phyloP scores from a whole-genome alignment of 352 stramenopile species.

The Globisporangium cederbergense region DNA sequence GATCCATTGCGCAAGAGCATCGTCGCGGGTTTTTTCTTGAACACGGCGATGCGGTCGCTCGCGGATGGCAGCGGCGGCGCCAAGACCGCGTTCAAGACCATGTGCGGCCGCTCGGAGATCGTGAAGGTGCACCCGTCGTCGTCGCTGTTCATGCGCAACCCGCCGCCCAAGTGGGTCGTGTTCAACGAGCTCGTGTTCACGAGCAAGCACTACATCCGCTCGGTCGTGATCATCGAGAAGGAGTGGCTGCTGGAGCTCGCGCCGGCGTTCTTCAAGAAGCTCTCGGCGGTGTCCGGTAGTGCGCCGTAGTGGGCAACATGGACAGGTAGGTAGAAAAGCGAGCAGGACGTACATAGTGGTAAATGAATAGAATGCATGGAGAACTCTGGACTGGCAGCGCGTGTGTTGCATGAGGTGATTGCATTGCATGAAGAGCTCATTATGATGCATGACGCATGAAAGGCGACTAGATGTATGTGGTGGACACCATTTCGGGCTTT shows the following conservation, averaged over 20 bases:
- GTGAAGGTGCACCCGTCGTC: slow-evolving; percentile 89
- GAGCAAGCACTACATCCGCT: slow-evolving; percentile 90
- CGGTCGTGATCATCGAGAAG: slow-evolving; percentile 85
- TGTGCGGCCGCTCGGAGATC: slow-evolving; percentile 76
- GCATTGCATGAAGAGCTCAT: not conserved
- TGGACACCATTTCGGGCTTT: not conserved
- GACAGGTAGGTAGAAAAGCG: not conserved
- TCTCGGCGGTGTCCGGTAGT: slow-evolving; percentile 21
- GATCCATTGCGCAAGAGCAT: slow-evolving; percentile 87
- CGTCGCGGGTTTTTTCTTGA: slow-evolving; percentile 85
- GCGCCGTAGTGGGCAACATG: slow-evolving; percentile 2
- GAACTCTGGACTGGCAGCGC: not conserved
- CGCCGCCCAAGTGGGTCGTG: slow-evolving; percentile 79
- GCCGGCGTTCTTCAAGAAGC: slow-evolving; percentile 80
- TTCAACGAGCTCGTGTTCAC: slow-evolving; percentile 91
- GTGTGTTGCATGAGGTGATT: not conserved
- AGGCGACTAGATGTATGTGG: slow-evolving; percentile 12
- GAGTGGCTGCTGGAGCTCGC: slow-evolving; percentile 86
- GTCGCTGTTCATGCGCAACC: slow-evolving; percentile 87
- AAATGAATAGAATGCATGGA: slow-evolving; percentile 10
- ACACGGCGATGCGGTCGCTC: slow-evolving; percentile 85
- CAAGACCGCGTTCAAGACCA: slow-evolving; percentile 86
- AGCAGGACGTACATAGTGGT: not conserved
- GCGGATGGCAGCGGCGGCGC: slow-evolving; percentile 52
- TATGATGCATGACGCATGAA: not conserved